Conservation (phyloP, 768 basidiomycete species). For the Russula ochroleuca region DNA sequence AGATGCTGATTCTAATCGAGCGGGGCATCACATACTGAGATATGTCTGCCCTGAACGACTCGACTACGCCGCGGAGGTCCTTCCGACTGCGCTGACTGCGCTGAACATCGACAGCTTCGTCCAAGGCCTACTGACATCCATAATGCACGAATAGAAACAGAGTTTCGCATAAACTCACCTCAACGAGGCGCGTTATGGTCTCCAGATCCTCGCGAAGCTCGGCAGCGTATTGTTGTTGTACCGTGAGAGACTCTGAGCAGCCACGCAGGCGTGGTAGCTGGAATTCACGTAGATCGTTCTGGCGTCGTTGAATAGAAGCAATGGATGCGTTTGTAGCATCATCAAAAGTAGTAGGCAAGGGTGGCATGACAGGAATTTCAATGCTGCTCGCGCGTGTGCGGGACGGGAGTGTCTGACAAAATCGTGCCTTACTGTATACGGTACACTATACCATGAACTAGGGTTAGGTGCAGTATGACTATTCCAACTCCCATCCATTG, state of each 20-base stretch:
- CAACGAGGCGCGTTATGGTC: constrained; percentile 55
- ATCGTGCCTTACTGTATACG: too few relatives aligned
- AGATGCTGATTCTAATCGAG: background rate
- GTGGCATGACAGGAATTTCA: constrained; percentile 48
- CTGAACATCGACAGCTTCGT: constrained; percentile 69
- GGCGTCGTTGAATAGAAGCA: constrained; percentile 48
- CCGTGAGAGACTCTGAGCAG: constrained; percentile 62
- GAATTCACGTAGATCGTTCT: constrained; percentile 59
- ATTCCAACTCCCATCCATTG: background rate
- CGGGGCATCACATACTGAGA: constrained; percentile 45
- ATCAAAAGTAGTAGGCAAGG: constrained; percentile 52
- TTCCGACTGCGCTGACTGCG: constrained; percentile 48
- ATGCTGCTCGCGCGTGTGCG: background rate
- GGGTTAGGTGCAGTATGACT: background rate
- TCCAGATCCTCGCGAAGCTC: constrained; percentile 78
- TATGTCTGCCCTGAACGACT: constrained; percentile 45
- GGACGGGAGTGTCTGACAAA: too few relatives aligned
- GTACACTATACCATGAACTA: too few relatives aligned
- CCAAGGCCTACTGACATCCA: constrained; percentile 50
- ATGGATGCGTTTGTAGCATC: constrained; percentile 50
- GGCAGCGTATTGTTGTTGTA: constrained; percentile 69
- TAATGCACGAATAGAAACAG: constrained; percentile 42
- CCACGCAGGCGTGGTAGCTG: constrained; percentile 70
- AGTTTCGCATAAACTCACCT: constrained; percentile 41
- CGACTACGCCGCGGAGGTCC: constrained; percentile 48